A percentile compares a stretch with the other conserved stretches of the same genome.
phyloP scores from a whole-genome alignment of 345 rosid species.

The Citrus sp. region DNA sequence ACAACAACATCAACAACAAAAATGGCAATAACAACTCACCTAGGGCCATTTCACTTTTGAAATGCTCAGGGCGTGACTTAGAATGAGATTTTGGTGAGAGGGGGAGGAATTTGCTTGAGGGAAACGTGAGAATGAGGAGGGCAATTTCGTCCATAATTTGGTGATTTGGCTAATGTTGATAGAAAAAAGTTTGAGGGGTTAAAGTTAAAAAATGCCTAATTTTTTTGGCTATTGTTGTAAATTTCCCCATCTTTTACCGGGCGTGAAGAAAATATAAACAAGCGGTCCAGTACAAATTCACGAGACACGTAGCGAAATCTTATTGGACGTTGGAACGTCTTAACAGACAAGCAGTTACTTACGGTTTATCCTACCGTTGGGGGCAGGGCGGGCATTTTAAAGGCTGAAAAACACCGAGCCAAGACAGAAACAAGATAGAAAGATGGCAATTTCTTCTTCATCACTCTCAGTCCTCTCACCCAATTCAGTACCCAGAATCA shows the following conservation, averaged over 20 bases:
- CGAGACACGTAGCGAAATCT: background rate
- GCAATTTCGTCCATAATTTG: no score
- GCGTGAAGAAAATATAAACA: background rate
- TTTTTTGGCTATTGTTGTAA: no score
- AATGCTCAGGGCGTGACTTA: no score
- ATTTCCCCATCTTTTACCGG: background rate
- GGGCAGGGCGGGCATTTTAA: conserved; percentile 7
- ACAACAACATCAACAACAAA: no score
- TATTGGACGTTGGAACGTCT: background rate
- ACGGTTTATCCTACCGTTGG: conserved; percentile 15
- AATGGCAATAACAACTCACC: no score
- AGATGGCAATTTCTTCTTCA: conserved; percentile 38
- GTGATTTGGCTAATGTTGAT: no score
- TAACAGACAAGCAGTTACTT: background rate
- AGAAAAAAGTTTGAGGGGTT: no score
- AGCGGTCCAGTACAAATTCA: background rate
- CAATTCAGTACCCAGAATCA: conserved; percentile 44
- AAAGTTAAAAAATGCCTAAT: no score
- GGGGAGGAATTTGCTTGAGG: no score
- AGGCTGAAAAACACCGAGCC: background rate
- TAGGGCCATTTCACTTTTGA: no score
- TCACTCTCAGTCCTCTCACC: conserved; percentile 41
- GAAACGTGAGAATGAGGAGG: no score
- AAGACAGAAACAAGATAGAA: conserved; percentile 7
- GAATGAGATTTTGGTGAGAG: no score